Conservation (phyloP, 805 yeast genomes). For the Debaryomyces prosopidis region DNA sequence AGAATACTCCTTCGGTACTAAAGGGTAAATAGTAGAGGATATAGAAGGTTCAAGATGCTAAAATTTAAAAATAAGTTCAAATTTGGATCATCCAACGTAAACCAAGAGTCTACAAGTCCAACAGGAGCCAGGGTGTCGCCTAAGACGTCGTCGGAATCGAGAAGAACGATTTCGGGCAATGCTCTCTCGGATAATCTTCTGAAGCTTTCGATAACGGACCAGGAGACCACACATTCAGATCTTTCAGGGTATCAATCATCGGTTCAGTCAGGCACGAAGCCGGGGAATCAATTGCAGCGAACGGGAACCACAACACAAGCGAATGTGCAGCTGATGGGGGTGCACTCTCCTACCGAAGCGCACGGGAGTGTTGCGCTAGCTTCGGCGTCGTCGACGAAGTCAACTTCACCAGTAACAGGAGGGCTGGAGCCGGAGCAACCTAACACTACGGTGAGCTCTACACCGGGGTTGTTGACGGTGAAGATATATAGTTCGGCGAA, state of each 20-base stretch:
- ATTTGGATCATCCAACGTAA: constrained; percentile 24
- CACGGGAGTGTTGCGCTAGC: background rate
- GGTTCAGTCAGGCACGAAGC: constrained; percentile 15
- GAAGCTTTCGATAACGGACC: constrained; percentile 14
- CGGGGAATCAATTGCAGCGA: background rate
- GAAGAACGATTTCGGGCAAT: constrained; percentile 22
- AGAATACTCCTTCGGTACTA: background rate
- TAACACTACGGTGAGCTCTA: constrained; percentile 6
- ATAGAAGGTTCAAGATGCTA: constrained; percentile 18
- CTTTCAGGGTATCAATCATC: constrained; percentile 6
- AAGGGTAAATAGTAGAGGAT: background rate
- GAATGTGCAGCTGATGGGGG: background rate
- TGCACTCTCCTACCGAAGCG: background rate
- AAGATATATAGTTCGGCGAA: constrained; percentile 72
- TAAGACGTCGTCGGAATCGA: constrained; percentile 24
- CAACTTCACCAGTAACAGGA: background rate
- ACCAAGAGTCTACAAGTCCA: constrained; percentile 12
- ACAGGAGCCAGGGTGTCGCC: constrained; percentile 12
- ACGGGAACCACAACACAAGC: background rate
- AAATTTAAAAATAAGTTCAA: constrained; percentile 35
- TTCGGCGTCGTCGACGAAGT: background rate
- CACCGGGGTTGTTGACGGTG: constrained; percentile 75
- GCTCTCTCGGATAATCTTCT: constrained; percentile 23
- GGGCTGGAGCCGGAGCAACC: background rate
- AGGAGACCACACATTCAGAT: constrained; percentile 4